Evolutionary conservation across 2,329 filamentous ascomycete species (phyloP), one percentile per base, ranked within the genome.

Genomic region (Penicillium freii): DNA sequence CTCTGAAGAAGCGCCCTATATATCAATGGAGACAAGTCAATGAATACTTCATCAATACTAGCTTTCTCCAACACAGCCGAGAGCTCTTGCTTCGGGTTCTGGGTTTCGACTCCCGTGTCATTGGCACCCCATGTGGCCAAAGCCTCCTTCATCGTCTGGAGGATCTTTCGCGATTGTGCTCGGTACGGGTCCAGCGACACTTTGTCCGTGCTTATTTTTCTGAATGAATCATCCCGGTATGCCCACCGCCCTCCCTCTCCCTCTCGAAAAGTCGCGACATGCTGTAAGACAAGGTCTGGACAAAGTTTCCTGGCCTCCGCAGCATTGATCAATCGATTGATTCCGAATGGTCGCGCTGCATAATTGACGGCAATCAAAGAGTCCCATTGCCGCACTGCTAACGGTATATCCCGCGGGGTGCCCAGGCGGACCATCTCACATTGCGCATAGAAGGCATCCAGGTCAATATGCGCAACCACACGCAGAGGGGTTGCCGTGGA

Each of bases 381-480:
- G 74, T 95, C 90, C 90, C 90, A 97, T 80, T 97, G 93, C 71
- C 95, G 92, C 21, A 99, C 94, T 0, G 92, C 94, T 25, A 99
- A 83, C 10, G 94, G 94, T 63, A 87, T 84, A 56, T 91, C 84
- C 60, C 90, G 87, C 15, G 88, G 79, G 11, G 90, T 79, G 13
- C 87, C 87, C 44, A 97, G 81, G 8, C 94, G 86, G 10, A 96
- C 87, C 83, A 92, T 95, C 77, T 99, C 94, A 71, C 92, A 97
- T 79, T 99, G 94, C 4, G 90, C 89, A 73, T 99, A 99, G 76
- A 99, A 99, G 39, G 93, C 93, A 83, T 99, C 94, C 58, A 99
- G 86, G 69, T 99, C 94, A 62, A 97, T 86, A 73, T 97, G 92
- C 7, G 91, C 91, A 65, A 97, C 86, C 29, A 95, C 89, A 45